phyloP scores from a whole-genome alignment of 148 eudicot genomes.

The Rhododendron williamsianum region DNA sequence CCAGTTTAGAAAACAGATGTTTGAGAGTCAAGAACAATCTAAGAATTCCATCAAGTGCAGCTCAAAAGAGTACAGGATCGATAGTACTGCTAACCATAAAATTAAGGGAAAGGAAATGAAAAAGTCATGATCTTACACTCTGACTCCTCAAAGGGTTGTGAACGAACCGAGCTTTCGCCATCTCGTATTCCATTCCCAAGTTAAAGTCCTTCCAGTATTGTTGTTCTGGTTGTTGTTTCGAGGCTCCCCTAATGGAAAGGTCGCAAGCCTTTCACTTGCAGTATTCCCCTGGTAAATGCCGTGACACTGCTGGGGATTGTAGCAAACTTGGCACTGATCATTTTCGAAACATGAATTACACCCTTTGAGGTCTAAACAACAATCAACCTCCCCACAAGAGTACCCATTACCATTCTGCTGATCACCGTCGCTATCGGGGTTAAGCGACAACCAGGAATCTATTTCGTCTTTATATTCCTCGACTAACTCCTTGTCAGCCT shows the following conservation, averaged over 20 bases:
- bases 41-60: neutral
- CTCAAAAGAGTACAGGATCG: neutral
- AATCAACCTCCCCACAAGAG: neutral
- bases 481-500: neutral
- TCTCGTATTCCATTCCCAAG: neutral
- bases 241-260: neutral
- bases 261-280: neutral
- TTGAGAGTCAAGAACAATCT: neutral
- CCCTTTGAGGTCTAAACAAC: neutral
- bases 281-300: neutral
- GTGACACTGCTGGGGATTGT: neutral
- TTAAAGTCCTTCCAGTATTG: neutral
- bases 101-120: neutral
- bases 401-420: neutral
- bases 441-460: constrained; percentile 7
- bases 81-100: neutral
- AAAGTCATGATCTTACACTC: neutral
- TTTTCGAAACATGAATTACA: neutral
- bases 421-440: neutral
- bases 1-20: neutral
- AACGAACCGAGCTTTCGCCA: neutral
- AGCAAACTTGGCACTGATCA: neutral
- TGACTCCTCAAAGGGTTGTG: neutral
- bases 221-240: neutral
- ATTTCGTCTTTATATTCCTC: neutral